phyloP scores from a whole-genome alignment of 306 rosid species.

The Albizia julibrissin region DNA sequence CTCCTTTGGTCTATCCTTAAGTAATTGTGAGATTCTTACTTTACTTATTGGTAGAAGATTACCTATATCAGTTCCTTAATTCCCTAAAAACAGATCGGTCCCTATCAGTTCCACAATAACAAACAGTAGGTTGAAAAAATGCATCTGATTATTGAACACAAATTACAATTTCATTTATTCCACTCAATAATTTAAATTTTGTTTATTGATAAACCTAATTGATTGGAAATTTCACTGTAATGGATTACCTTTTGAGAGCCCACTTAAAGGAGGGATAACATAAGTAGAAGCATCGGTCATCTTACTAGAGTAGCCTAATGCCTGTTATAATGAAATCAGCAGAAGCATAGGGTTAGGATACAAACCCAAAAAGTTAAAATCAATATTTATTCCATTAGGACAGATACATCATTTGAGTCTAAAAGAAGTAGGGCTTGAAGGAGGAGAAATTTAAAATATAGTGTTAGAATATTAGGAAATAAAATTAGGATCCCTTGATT shows the following conservation, averaged over 20 bases:
- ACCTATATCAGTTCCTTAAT: too few species aligned
- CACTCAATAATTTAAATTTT: constrained; percentile 2
- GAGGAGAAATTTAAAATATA: constrained; percentile 14
- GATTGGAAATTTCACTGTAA: constrained; percentile 26
- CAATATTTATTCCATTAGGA: constrained; percentile 1
- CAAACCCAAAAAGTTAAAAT: constrained; percentile 29
- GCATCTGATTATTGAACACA: constrained; percentile 13
- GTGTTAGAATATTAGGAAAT: too few species aligned
- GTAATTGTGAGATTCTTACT: too few species aligned
- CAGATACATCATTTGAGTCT: background rate
- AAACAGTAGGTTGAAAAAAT: constrained; percentile 12
- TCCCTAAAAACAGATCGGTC: too few species aligned
- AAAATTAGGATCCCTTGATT: too few species aligned
- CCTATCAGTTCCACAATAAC: constrained; percentile 18
- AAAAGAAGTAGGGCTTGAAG: background rate
- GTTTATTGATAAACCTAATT: background rate
- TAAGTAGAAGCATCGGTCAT: constrained; percentile 46
- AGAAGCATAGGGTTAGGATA: constrained; percentile 40
- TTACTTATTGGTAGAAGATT: too few species aligned
- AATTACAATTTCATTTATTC: constrained; percentile 9
- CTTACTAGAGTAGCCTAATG: constrained; percentile 53
- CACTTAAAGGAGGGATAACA: constrained; percentile 59
- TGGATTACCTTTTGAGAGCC: constrained; percentile 71
- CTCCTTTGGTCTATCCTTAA: too few species aligned
- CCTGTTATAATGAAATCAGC: constrained; percentile 56